phyloP scores from a whole-genome alignment of 176 grass and related monocot genomes.

The Tillandsia leiboldiana region DNA sequence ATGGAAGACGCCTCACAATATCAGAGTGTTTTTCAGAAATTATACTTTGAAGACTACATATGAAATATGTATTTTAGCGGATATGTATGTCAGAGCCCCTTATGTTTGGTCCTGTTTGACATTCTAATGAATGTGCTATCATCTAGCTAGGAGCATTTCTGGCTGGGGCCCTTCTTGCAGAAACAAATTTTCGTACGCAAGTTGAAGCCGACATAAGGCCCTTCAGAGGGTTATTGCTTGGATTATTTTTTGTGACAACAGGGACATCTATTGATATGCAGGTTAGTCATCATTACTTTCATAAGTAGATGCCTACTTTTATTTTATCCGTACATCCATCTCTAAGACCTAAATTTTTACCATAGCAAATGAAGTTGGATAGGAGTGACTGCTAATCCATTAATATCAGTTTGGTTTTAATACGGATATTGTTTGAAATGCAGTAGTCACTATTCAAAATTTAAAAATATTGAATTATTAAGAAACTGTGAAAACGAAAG shows the following conservation, averaged over 20 bases:
- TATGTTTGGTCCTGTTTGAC: background rate
- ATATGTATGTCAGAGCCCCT: background rate
- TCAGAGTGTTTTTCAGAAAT: background rate
- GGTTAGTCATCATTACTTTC: slow-evolving; percentile 28
- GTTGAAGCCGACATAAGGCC: slow-evolving; percentile 99
- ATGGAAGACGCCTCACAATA: too few relatives aligned
- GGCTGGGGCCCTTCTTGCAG: slow-evolving; percentile 92
- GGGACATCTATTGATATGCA: slow-evolving; percentile 95
- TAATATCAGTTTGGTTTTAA: too few relatives aligned
- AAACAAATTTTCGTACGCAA: slow-evolving; percentile 98
- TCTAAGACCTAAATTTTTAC: too few relatives aligned
- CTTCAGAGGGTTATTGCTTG: slow-evolving; percentile 94
- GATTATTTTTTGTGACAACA: slow-evolving; percentile 94
- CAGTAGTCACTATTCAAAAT: too few relatives aligned
- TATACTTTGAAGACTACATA: background rate
- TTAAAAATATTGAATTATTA: too few relatives aligned
- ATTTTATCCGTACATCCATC: too few relatives aligned
- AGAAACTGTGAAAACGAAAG: too few relatives aligned
- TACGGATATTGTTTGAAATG: too few relatives aligned
- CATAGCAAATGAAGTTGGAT: too few relatives aligned
- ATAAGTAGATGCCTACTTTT: background rate
- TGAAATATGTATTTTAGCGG: background rate
- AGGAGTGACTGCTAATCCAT: too few relatives aligned
- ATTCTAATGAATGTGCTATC: slow-evolving; percentile 3
- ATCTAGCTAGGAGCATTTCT: slow-evolving; percentile 95